Percentiles rank a stretch among this genome's conserved stretches.
These are phyloP conservation scores for Phtheirospermum japonicum DNA, from an alignment of 257 asterid species.

Conservation along the genomic window DNA sequence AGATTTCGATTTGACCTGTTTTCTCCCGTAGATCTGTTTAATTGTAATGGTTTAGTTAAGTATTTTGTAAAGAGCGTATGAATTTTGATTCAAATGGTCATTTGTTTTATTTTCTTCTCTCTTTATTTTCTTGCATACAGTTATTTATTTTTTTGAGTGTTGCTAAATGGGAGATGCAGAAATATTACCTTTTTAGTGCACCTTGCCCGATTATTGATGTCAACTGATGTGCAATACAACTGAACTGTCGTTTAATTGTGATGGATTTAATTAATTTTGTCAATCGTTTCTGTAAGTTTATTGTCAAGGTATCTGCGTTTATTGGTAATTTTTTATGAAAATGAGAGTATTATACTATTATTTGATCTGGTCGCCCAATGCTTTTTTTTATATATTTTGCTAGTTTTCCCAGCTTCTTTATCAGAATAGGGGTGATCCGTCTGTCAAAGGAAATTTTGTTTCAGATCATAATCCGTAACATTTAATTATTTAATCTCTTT, in stretches of 20 bases:
- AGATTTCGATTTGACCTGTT: background rate
- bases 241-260: background rate
- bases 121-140: too few species aligned
- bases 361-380: background rate
- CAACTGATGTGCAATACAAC: slow-evolving; percentile 16
- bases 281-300: background rate
- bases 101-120: too few species aligned
- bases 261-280: background rate
- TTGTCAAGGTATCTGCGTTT: too few species aligned
- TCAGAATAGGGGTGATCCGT: slow-evolving; percentile 4
- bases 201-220: too few species aligned
- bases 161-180: slow-evolving; percentile 15
- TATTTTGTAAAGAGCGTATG: background rate
- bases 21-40: slow-evolving; percentile 28
- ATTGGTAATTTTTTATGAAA: too few species aligned
- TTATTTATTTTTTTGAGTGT: too few species aligned
- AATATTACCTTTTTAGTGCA: background rate
- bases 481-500: background rate
- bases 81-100: too few species aligned
- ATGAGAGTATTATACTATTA: background rate
- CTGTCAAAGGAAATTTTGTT: background rate
- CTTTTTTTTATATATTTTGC: too few species aligned
- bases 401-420: background rate
- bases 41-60: background rate
- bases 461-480: background rate